These are phyloP conservation scores for Suhomyces emberorum DNA, from an alignment of 805 yeast genomes.

Conservation along the genomic window DNA sequence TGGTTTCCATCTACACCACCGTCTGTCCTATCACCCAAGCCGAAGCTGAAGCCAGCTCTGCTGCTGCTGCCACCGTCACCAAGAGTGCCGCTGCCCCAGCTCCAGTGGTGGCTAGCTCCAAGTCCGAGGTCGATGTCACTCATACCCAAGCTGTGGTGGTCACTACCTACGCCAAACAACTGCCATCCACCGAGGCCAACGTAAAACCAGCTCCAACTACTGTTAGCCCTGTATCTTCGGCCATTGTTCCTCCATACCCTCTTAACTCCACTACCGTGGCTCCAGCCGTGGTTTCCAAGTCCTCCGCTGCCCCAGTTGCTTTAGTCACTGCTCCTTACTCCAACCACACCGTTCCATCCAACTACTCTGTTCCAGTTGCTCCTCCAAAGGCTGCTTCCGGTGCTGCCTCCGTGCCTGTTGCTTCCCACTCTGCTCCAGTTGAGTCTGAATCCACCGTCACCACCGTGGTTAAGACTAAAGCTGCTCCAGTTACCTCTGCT, in stretches of 20 bases:
- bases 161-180: not conserved
- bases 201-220: too few species aligned
- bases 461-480: slow-evolving; percentile 5
- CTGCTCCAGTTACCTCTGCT: slow-evolving; percentile 5
- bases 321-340: slow-evolving; percentile 8
- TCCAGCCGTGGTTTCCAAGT: slow-evolving; percentile 6
- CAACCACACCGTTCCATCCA: slow-evolving; percentile 1
- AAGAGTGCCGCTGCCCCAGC: slow-evolving; percentile 4
- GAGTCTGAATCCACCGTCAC: slow-evolving; percentile 7
- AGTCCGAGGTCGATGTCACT: slow-evolving; percentile 1
- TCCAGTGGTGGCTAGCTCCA: slow-evolving; percentile 1
- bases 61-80: slow-evolving; percentile 7
- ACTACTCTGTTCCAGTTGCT: slow-evolving; percentile 8
- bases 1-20: slow-evolving; percentile 15
- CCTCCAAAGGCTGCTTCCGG: slow-evolving; percentile 10
- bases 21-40: slow-evolving; percentile 11
- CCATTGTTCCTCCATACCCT: slow-evolving; percentile 4
- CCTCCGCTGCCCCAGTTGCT: slow-evolving; percentile 9
- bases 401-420: slow-evolving; percentile 5
- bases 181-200: too few species aligned
- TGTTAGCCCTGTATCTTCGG: slow-evolving; percentile 8
- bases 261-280: slow-evolving; percentile 7
- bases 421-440: slow-evolving; percentile 2
- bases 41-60: slow-evolving; percentile 6
- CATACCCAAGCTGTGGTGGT: not conserved